Conservation (phyloP, 2,329 filamentous ascomycete species). For the Fusarium irregulare region DNA sequence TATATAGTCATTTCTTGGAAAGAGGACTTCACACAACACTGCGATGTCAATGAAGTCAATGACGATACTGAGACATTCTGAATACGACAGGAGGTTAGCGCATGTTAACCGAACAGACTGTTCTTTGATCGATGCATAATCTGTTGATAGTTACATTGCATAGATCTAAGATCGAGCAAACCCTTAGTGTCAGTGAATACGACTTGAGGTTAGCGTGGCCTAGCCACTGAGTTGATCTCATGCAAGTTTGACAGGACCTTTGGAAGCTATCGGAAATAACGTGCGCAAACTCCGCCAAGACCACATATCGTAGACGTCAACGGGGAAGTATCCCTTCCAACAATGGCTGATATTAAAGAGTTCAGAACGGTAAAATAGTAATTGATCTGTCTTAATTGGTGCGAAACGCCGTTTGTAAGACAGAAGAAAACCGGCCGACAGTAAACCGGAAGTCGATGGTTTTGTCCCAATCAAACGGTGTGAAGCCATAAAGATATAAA, state of each 20-base stretch:
- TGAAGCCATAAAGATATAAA: rapidly evolving
- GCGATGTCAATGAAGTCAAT: neutral
- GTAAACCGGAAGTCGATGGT: neutral
- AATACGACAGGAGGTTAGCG: conserved; percentile 22
- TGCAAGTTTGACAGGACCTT: neutral
- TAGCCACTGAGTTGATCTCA: too few species aligned
- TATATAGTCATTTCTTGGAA: neutral
- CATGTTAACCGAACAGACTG: neutral
- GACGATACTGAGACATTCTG: neutral
- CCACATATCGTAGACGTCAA: neutral
- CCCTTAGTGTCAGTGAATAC: neutral
- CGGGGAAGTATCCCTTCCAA: neutral
- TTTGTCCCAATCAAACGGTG: neutral
- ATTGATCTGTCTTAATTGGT: neutral
- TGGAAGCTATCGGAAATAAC: conserved; percentile 10
- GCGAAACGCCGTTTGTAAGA: neutral
- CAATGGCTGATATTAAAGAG: too few species aligned
- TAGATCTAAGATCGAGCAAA: too few species aligned
- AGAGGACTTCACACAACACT: neutral
- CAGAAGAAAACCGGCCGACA: neutral
- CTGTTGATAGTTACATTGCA: neutral
- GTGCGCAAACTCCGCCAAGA: conserved; percentile 7
- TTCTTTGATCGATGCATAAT: too few species aligned
- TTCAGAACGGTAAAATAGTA: too few species aligned
- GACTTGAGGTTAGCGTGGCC: neutral